phyloP scores from a whole-genome alignment of 164 flowering plant species.

The Vitis vinifera region ASM3070453v1 NC_081820.1:4860501-4861000 shows the following conservation, averaged over 20 bases:
- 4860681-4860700: not conserved
- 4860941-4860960: not conserved
- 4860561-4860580: not conserved
- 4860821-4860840: too few relatives aligned
- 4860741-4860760: too few relatives aligned
- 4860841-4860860: too few relatives aligned
- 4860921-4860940: not conserved
- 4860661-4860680: slow-evolving; percentile 9
- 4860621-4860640: not conserved
- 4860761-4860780: too few relatives aligned
- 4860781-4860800: too few relatives aligned
- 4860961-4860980: not conserved
- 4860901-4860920: not conserved
- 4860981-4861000: not conserved
- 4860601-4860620: slow-evolving; percentile 3
- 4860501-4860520: not conserved
- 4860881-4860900: too few relatives aligned
- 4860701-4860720: not conserved
- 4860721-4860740: slow-evolving; percentile 14
- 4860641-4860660: not conserved
- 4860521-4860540: not conserved
- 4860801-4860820: too few relatives aligned
- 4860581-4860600: slow-evolving; percentile 1
- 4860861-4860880: too few relatives aligned
- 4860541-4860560: not conserved